These are phyloP conservation scores for Solanum pinnatisectum DNA, from an alignment of 257 asterid genomes.

Conservation along the genomic window DNA sequence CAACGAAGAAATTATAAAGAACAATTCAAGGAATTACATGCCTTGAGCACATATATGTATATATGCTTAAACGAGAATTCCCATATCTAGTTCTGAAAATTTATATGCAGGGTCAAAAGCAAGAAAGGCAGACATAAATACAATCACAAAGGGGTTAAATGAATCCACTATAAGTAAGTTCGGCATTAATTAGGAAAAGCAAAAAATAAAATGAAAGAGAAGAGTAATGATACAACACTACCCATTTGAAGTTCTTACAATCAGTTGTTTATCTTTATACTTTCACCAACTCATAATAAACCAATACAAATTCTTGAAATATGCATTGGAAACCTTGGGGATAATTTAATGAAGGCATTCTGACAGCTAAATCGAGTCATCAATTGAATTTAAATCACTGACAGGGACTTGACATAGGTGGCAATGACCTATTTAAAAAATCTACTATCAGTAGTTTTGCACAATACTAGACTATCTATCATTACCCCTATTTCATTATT, in stretches of 20 bases:
- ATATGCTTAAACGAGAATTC: neutral
- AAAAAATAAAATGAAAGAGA: neutral
- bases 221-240: neutral
- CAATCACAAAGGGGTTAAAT: neutral
- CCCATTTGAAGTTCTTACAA: neutral
- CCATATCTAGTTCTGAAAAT: neutral
- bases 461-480: neutral
- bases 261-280: neutral
- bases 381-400: neutral
- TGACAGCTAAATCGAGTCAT: neutral
- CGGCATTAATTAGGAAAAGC: neutral
- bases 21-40: neutral
- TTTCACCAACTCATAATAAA: neutral
- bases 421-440: neutral
- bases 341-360: neutral
- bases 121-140: neutral
- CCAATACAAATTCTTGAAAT: neutral
- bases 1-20: neutral
- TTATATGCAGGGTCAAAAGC: neutral
- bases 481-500: conserved; percentile 3
- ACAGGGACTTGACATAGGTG: neutral
- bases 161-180: neutral
- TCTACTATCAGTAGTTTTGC: neutral
- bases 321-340: neutral
- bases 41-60: neutral